Conservation (phyloP, 352 stramenopile genomes). For the Salisapilia sapeloensis region DNA sequence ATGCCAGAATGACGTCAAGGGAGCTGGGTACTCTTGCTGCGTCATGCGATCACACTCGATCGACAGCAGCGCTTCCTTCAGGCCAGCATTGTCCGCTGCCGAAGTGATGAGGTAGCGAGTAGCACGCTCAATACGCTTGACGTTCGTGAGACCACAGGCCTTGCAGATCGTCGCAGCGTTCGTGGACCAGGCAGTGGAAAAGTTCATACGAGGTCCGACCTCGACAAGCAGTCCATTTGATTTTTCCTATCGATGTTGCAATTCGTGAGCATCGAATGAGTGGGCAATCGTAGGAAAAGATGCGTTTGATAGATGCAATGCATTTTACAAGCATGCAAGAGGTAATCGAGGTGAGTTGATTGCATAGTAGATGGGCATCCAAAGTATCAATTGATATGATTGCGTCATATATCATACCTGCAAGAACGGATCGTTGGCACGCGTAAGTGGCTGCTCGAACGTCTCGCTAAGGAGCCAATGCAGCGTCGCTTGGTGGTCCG, state of each 20-base stretch:
- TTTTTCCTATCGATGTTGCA: too few relatives aligned
- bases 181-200: slow-evolving; percentile 96
- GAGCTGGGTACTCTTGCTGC: slow-evolving; percentile 87
- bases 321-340: too few relatives aligned
- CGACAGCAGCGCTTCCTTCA: slow-evolving; percentile 44
- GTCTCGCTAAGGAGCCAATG: slow-evolving; percentile 95
- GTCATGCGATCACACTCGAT: slow-evolving; percentile 94
- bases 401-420: slow-evolving; percentile 3
- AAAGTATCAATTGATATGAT: too few relatives aligned
- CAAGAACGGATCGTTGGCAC: slow-evolving; percentile 37
- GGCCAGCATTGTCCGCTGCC: slow-evolving; percentile 12
- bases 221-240: slow-evolving; percentile 82
- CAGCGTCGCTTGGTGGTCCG: slow-evolving; percentile 50
- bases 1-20: slow-evolving; percentile 86
- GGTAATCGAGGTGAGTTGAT: too few relatives aligned
- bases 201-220: slow-evolving; percentile 96
- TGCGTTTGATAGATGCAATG: too few relatives aligned
- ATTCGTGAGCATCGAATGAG: too few relatives aligned
- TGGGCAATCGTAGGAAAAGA: too few relatives aligned
- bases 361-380: too few relatives aligned
- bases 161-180: slow-evolving; percentile 96
- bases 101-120: slow-evolving; percentile 79
- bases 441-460: slow-evolving; percentile 85
- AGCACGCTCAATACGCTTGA: slow-evolving; percentile 91
- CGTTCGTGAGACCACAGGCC: slow-evolving; percentile 75